Base-by-base conservation (phyloP, 2,329 filamentous ascomycete genomes). In the Aspergillus sp. region DNA sequence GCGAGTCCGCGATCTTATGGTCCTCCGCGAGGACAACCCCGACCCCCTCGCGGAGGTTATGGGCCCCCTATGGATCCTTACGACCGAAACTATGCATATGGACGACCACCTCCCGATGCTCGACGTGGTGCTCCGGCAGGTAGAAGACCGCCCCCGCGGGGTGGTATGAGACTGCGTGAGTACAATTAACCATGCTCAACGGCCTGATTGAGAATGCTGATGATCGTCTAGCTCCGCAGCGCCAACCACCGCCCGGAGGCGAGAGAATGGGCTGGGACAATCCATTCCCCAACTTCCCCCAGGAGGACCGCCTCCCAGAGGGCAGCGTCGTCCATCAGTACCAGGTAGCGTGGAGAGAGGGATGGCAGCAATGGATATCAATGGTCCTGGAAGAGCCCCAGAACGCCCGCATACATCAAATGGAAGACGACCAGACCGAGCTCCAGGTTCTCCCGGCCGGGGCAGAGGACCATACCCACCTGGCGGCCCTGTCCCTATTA, bases 241-340 rank as follows among this genome's bases (percentile, higher is more conserved):
- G 52, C 40, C 51, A 53, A 31, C 67, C 64, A 4, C 61, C 62
- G 38, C 64, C 70, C 36, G 19, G 19, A 19, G 19, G 19, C 19
- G 62, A 66, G 34, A 57, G 53, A 27, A 43, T 61, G 33, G 48
- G 64, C 27, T 76, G 68, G 61, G 75, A 78, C 44, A 74, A 70
- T 50, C 74, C 74, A 3, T 77, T 77, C 43, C 73, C 74, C 27
- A 57, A 66, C 5, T 74, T 61, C 48, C 66, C 37, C 43, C 51
- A 37, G 56, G 53, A 45, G 58, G 54, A 11, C 45, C 34, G 7
- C 36, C 36, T 3, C 6, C 29, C 33, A 44, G 49, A 37, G 48
- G 56, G 43, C 53, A 64, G 51, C 59, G 50, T 49, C 65, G 57
- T 59, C 69, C 60, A 7, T 59, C 63, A 12, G 57, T 60, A 28